Evolutionary conservation across 331 rosid species (phyloP).

Genomic region (Cucumis variabilis): DNA sequence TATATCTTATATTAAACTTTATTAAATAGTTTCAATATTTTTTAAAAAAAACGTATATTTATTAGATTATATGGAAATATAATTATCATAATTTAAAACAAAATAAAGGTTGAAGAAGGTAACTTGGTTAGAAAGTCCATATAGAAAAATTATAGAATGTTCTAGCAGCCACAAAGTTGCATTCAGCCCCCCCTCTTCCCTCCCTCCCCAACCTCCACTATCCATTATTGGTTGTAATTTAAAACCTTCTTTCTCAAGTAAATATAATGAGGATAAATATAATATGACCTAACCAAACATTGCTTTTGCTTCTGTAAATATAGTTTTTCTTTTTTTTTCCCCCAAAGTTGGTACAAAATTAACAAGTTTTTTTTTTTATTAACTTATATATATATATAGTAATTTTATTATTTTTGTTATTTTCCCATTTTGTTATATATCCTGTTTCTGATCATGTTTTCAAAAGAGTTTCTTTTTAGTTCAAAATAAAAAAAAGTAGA

Average conservation of each 20-base stretch:
- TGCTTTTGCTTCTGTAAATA: not conserved
- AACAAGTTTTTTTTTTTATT: too few species aligned
- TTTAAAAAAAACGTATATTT: fast-evolving
- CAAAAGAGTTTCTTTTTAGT: too few species aligned
- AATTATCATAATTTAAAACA: not conserved
- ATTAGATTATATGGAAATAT: too few species aligned
- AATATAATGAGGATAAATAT: not conserved
- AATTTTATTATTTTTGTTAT: too few species aligned
- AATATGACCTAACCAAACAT: not conserved
- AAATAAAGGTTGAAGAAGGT: not conserved
- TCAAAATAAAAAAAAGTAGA: too few species aligned
- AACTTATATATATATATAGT: too few species aligned
- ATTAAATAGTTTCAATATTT: too few species aligned
- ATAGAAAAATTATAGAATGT: not conserved
- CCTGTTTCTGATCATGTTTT: too few species aligned
- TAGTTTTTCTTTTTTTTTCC: too few species aligned
- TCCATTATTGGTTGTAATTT: not conserved
- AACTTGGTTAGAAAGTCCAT: not conserved
- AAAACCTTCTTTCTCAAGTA: not conserved
- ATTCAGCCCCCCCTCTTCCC: slow-evolving; percentile 18
- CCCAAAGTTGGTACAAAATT: not conserved
- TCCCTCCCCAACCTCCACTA: not conserved
- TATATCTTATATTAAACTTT: too few species aligned
- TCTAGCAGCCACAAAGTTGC: slow-evolving; percentile 10
- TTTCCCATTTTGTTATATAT: too few species aligned